These are phyloP conservation scores for Tulasnella sp. DNA, from an alignment of 768 basidiomycete species.

Conservation along the genomic window DNA sequence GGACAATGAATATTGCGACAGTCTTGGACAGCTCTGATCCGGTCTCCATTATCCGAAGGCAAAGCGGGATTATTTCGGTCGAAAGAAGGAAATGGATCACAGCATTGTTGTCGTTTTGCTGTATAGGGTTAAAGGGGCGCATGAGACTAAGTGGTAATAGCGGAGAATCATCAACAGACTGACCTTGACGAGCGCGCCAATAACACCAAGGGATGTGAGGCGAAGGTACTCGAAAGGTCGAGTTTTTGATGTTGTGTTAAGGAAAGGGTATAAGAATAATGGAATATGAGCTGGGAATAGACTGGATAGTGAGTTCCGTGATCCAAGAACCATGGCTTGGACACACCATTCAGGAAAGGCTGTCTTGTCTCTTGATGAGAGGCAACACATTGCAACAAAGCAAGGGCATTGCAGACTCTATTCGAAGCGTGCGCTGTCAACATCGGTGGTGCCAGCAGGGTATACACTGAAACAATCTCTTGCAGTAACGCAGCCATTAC, in stretches of 20 bases:
- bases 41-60: constrained; percentile 99
- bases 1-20: constrained; percentile 98
- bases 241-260: constrained; percentile 98
- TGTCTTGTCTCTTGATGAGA: constrained; percentile 94
- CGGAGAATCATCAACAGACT: too few species aligned
- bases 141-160: too few species aligned
- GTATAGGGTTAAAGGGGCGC: too few species aligned
- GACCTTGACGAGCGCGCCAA: constrained; percentile 97
- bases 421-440: constrained; percentile 97
- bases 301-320: constrained; percentile 5
- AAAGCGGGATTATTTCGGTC: constrained; percentile 98
- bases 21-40: constrained; percentile 98
- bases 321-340: neutral
- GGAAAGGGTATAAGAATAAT: constrained; percentile 88
- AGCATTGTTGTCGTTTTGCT: constrained; percentile 99
- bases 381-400: constrained; percentile 94
- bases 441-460: constrained; percentile 86
- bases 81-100: constrained; percentile 98
- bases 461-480: constrained; percentile 98
- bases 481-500: constrained; percentile 96
- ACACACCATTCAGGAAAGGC: constrained; percentile 82
- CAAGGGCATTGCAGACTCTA: constrained; percentile 96
- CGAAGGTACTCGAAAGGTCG: constrained; percentile 99
- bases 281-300: constrained; percentile 78
- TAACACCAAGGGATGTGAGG: constrained; percentile 98